Percentiles rank a stretch among this genome's conserved stretches.
phyloP scores from a whole-genome alignment of 1,139 yeast species.

The Lodderomyces theae region DNA sequence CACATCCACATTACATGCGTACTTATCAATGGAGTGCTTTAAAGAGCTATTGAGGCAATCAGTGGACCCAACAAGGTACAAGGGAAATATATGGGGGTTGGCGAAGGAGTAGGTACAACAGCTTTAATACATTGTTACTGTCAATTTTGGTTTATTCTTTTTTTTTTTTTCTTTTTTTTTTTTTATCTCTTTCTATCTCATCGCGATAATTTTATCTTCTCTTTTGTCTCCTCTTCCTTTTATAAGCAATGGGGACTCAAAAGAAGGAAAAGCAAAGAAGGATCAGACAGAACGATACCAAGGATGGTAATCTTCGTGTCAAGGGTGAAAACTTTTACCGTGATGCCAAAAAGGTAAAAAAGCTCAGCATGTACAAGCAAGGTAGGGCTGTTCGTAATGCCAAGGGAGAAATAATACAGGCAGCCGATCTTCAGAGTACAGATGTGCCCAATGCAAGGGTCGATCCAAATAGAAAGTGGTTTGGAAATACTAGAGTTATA shows the following conservation, averaged over 20 bases:
- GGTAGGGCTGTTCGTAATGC: slow-evolving; percentile 88
- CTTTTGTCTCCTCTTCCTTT: neutral
- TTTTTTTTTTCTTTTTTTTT: too few relatives aligned
- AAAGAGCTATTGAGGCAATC: slow-evolving; percentile 51
- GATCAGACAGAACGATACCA: slow-evolving; percentile 72
- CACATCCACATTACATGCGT: slow-evolving; percentile 50
- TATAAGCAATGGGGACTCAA: slow-evolving; percentile 74
- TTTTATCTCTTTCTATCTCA: neutral
- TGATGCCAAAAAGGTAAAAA: slow-evolving; percentile 91
- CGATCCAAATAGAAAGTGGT: slow-evolving; percentile 96
- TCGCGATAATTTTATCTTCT: neutral
- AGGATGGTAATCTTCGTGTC: slow-evolving; percentile 88
- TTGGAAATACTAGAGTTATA: slow-evolving; percentile 94
- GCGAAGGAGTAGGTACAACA: slow-evolving; percentile 17
- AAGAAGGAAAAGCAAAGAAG: slow-evolving; percentile 91
- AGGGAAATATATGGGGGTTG: slow-evolving; percentile 56
- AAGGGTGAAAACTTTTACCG: slow-evolving; percentile 97
- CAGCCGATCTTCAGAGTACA: slow-evolving; percentile 85
- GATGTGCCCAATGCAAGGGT: slow-evolving; percentile 91
- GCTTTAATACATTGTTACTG: too few relatives aligned
- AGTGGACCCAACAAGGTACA: slow-evolving; percentile 39
- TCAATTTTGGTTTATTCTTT: too few relatives aligned
- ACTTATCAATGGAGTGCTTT: slow-evolving; percentile 56
- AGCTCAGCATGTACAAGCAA: slow-evolving; percentile 86
- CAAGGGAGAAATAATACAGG: slow-evolving; percentile 79